Percentiles rank a stretch among this genome's conserved stretches.
These are phyloP conservation scores for Leccinellum luteum DNA, from an alignment of 768 basidiomycete genomes.

Conservation along the genomic window DNA sequence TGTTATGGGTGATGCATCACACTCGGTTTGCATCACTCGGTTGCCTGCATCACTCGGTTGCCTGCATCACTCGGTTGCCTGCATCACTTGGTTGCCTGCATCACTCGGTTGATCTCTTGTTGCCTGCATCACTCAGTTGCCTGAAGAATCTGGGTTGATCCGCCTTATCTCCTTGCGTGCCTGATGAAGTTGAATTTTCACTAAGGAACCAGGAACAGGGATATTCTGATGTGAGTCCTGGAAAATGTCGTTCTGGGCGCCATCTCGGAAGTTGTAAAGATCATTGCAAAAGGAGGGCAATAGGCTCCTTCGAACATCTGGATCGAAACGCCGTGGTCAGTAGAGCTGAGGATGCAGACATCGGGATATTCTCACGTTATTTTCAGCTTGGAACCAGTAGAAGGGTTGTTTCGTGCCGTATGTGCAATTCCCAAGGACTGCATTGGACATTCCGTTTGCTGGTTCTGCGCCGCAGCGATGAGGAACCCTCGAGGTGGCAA, in stretches of 20 bases:
- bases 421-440: slow-evolving; percentile 62
- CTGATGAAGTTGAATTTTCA: too few relatives aligned
- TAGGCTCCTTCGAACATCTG: slow-evolving; percentile 66
- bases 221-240: slow-evolving; percentile 49
- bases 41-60: too few relatives aligned
- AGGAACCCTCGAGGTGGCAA: slow-evolving; percentile 57
- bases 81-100: too few relatives aligned
- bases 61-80: too few relatives aligned
- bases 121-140: too few relatives aligned
- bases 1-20: too few relatives aligned
- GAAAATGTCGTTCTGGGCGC: slow-evolving; percentile 74
- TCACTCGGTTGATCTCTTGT: too few relatives aligned
- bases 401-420: slow-evolving; percentile 69
- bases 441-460: slow-evolving; percentile 38
- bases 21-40: too few relatives aligned
- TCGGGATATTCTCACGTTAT: slow-evolving; percentile 46
- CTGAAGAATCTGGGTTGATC: too few relatives aligned
- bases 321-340: background rate
- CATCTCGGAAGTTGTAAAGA: slow-evolving; percentile 68
- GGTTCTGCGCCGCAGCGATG: slow-evolving; percentile 65
- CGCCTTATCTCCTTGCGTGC: too few relatives aligned
- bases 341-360: background rate
- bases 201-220: slow-evolving; percentile 39
- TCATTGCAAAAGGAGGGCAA: slow-evolving; percentile 64
- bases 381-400: slow-evolving; percentile 68